phyloP scores from a whole-genome alignment of 2,329 filamentous ascomycete genomes.

The Fusarium robinianum region DNA sequence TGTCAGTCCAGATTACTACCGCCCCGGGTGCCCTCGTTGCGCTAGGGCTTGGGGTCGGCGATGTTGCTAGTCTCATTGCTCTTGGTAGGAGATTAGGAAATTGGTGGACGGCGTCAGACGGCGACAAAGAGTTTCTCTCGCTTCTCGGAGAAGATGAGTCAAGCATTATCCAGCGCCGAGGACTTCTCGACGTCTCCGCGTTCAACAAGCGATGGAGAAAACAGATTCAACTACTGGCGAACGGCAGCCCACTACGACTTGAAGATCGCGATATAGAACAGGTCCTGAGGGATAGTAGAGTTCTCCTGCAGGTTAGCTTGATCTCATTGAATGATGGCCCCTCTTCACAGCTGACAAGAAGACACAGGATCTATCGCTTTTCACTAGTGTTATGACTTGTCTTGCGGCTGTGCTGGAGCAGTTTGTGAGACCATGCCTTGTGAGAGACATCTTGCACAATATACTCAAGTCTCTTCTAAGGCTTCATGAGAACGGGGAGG shows the following conservation, averaged over 20 bases:
- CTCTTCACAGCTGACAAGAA: too few relatives aligned
- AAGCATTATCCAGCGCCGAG: neutral
- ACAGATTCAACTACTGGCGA: neutral
- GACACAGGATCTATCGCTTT: neutral
- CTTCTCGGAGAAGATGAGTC: neutral
- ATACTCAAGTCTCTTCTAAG: neutral
- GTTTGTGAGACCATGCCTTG: neutral
- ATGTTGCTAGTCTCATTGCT: neutral
- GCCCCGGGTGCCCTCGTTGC: neutral
- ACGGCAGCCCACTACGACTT: neutral
- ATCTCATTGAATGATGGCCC: too few relatives aligned
- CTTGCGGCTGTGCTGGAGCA: neutral
- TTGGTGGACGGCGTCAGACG: neutral
- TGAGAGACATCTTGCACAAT: neutral
- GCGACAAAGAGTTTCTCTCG: neutral
- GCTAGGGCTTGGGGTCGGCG: neutral
- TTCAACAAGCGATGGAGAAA: slow-evolving; percentile 1
- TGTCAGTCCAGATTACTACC: neutral
- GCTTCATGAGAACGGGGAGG: neutral
- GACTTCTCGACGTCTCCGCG: neutral
- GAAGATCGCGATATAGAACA: neutral
- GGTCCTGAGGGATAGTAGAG: neutral
- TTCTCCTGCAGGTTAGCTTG: too few relatives aligned
- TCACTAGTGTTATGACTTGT: neutral
- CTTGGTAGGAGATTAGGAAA: neutral